Evolutionary conservation across 768 basidiomycete genomes (phyloP).

Genomic region (Leccinum sublutescens): DNA sequence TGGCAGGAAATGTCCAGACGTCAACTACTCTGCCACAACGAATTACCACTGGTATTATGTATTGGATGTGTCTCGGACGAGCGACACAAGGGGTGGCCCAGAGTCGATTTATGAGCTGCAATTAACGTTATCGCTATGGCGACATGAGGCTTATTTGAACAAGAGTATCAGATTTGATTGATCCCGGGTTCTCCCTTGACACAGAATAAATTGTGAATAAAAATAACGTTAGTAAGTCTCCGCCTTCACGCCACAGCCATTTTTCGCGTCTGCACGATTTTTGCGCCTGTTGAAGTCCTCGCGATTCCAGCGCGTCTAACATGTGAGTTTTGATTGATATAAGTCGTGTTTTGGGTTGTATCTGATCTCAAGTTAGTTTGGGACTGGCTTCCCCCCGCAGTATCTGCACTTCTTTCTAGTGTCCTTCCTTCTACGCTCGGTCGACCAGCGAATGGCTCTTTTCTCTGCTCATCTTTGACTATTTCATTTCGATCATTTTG

Average conservation of each 20-base stretch:
- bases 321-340: conserved; percentile 8
- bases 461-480: conserved; percentile 12
- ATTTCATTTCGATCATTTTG: conserved; percentile 2
- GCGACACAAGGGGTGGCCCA: background rate
- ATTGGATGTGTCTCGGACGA: conserved; percentile 1
- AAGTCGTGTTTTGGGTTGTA: background rate
- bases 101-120: background rate
- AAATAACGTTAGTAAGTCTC: background rate
- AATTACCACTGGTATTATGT: background rate
- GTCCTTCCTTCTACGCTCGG: conserved; percentile 1
- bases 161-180: background rate
- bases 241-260: background rate
- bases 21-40: background rate
- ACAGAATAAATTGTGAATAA: background rate
- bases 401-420: conserved; percentile 4
- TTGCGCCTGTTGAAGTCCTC: conserved; percentile 5
- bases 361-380: conserved; percentile 8
- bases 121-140: background rate
- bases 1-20: conserved; percentile 5
- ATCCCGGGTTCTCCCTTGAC: no score
- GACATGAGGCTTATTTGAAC: background rate
- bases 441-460: conserved; percentile 26
- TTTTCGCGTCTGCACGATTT: conserved; percentile 1
- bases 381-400: conserved; percentile 19
- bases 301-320: conserved; percentile 4